phyloP scores from a whole-genome alignment of 495 filamentous ascomycete species.

The Daldinia loculata region DNA sequence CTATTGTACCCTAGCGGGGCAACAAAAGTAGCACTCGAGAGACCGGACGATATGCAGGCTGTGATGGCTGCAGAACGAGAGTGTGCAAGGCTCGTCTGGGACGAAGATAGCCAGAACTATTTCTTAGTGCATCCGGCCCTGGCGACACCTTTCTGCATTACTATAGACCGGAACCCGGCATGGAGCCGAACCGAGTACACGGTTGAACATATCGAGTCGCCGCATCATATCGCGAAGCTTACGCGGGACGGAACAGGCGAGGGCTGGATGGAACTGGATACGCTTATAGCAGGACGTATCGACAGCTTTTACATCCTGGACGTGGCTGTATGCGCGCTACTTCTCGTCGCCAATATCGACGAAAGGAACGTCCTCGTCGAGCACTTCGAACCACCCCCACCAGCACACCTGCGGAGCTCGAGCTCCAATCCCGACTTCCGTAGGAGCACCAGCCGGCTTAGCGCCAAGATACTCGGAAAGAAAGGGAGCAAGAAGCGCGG shows the following conservation, averaged over 20 bases:
- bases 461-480: constrained; percentile 32
- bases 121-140: constrained; percentile 77
- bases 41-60: constrained; percentile 67
- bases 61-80: constrained; percentile 73
- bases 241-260: constrained; percentile 61
- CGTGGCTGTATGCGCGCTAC: constrained; percentile 71
- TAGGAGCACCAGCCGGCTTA: constrained; percentile 43
- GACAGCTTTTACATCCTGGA: constrained; percentile 79
- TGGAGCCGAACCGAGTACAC: constrained; percentile 67
- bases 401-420: constrained; percentile 36
- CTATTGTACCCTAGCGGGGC: constrained; percentile 76
- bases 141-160: constrained; percentile 64
- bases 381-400: constrained; percentile 62
- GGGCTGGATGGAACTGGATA: constrained; percentile 64
- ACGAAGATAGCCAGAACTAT: constrained; percentile 67
- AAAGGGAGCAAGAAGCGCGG: constrained; percentile 48
- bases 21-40: constrained; percentile 73
- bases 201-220: constrained; percentile 69
- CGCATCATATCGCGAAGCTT: constrained; percentile 58
- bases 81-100: constrained; percentile 76
- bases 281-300: constrained; percentile 57
- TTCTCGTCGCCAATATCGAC: constrained; percentile 74
- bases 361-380: constrained; percentile 57
- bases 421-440: constrained; percentile 35
- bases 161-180: constrained; percentile 58